Conservation (phyloP, 73 alveolate species). For the Durusdinium trenchii region DNA sequence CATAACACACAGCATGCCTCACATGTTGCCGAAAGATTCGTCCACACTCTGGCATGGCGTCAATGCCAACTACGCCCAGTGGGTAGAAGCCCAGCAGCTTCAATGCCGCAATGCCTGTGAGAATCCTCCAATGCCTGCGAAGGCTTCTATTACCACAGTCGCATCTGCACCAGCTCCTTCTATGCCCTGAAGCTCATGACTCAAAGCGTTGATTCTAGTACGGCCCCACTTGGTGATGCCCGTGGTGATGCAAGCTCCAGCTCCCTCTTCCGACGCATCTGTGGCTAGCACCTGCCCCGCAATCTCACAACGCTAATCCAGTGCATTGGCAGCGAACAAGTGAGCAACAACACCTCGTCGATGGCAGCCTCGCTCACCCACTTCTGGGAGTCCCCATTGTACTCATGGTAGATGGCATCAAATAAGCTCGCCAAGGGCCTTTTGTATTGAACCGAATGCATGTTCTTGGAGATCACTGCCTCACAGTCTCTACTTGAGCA, state of each 20-base stretch:
- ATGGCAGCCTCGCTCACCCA: background rate
- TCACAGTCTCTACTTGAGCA: background rate
- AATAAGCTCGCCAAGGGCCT: conserved; percentile 33
- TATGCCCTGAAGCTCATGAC: background rate
- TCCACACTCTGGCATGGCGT: background rate
- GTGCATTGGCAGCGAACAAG: background rate
- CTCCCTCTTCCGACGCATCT: background rate
- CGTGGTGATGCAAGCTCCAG: background rate
- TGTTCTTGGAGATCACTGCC: background rate
- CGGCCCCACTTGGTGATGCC: background rate
- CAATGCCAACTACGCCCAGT: background rate
- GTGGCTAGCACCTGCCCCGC: background rate
- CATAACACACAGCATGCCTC: background rate
- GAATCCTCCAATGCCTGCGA: conserved; percentile 5
- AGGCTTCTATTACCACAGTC: background rate
- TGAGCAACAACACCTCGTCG: background rate
- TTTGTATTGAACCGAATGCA: conserved; percentile 43
- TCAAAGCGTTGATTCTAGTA: background rate
- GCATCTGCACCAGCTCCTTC: conserved; percentile 6
- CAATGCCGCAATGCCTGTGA: background rate
- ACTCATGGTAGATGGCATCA: conserved; percentile 17
- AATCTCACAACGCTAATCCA: background rate
- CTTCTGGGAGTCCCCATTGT: background rate
- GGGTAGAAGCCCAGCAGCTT: too few species aligned
- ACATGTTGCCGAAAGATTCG: background rate